Base-by-base conservation (phyloP, 768 basidiomycete species). In the Tulasnella sp. region DNA sequence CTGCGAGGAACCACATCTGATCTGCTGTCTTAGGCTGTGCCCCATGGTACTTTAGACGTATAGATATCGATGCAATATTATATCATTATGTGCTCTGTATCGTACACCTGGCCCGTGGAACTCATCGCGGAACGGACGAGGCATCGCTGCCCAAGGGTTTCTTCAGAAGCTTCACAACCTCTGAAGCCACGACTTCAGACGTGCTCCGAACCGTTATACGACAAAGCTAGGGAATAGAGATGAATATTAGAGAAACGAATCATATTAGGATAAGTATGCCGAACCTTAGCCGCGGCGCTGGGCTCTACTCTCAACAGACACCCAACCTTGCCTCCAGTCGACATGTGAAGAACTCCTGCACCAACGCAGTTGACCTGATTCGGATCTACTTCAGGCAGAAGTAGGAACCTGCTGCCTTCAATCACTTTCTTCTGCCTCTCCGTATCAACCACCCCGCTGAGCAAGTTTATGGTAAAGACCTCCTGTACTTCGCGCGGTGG, bases 271-370 rank as follows among this genome's bases (percentile, higher is more conserved):
- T n/a, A 20, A 77, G 46, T 79, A 29, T 6, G 80, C 79, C 88
- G 73, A 82, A 95, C 95, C 89, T 98, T 97, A 37, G 97, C 98
- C 79, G 98, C 96, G 74, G 90, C 89, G 85, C 98, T 99, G 2
- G 98, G 98, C 84, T 99, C 98, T 39, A 98, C 84, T 76, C 98
- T 89, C 80, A 98, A 84, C 80, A 99, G 86, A 83, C 98, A 99
- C 7, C 98, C 98, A 73, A 99, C 94, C 85, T 99, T 99, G 44
- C 97, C 97, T 4, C 92, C 92, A 5, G 86, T 84, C n/a, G 92
- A 91, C 86, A 91, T 97, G 83, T 99, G 95, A 73, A 99, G 85
- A 42, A 99, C 94, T n/a, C 93, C 96, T n/a, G 96, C 98, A 29
- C 90, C 93, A 23, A 99, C 96, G 61, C 95, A 84, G 82, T 99